These are phyloP conservation scores for Microglena sp. DNA, from an alignment of 139 green algal genomes.

Conservation along the genomic window DNA sequence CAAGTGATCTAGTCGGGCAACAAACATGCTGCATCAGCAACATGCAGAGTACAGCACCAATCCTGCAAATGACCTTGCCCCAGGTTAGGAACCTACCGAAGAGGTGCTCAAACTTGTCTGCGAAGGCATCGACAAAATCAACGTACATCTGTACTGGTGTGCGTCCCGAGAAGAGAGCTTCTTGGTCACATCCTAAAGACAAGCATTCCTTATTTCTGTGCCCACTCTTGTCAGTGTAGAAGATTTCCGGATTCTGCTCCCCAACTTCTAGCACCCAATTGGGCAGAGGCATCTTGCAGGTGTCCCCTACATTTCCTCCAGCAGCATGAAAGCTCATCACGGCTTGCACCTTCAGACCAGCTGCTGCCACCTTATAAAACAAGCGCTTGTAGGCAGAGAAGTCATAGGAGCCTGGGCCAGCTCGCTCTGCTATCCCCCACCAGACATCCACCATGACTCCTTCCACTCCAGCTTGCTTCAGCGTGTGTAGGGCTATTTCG, in stretches of 20 bases:
- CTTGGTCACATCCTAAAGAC: constrained; percentile 82
- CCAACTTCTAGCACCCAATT: constrained; percentile 85
- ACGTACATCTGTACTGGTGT: constrained; percentile 86
- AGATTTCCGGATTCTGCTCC: constrained; percentile 84
- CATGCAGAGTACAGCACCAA: neutral
- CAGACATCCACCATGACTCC: constrained; percentile 91
- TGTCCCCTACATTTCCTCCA: constrained; percentile 86
- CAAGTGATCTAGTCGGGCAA: neutral
- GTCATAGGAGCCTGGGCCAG: constrained; percentile 67
- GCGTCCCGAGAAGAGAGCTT: constrained; percentile 69
- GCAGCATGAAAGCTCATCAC: constrained; percentile 91
- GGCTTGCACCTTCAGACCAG: constrained; percentile 62
- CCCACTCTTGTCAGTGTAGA: constrained; percentile 85
- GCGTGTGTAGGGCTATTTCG: constrained; percentile 67
- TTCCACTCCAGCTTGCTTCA: constrained; percentile 76
- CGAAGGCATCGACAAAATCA: constrained; percentile 90
- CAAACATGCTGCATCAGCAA: neutral
- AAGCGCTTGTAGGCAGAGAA: constrained; percentile 71
- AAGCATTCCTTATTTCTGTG: constrained; percentile 89
- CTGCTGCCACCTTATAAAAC: constrained; percentile 43
- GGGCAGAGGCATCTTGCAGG: constrained; percentile 85
- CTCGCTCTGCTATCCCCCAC: constrained; percentile 80
- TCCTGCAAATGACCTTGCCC: neutral
- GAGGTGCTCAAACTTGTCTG: constrained; percentile 55
- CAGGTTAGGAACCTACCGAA: constrained; percentile 30